phyloP scores from a whole-genome alignment of 495 filamentous ascomycete species.

The Xylaria nigripes region DNA sequence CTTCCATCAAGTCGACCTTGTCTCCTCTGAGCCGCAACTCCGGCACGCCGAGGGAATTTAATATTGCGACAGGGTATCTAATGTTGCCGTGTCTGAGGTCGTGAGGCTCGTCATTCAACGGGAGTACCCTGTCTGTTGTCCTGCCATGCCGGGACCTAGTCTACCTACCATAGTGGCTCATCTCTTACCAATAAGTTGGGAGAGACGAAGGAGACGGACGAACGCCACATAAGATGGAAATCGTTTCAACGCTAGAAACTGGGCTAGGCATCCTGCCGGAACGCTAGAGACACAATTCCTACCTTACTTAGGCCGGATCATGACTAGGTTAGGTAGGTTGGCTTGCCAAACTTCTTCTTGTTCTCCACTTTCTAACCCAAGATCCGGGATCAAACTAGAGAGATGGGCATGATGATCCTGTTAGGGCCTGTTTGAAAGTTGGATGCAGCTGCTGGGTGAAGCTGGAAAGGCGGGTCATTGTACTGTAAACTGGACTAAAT shows the following conservation, averaged over 20 bases:
- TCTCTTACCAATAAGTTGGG: not conserved
- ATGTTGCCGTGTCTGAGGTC: not conserved
- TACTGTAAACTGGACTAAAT: too few relatives aligned
- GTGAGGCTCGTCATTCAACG: constrained; percentile 12
- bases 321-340: not conserved
- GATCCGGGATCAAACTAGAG: constrained; percentile 1
- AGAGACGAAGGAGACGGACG: not conserved
- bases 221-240: constrained; percentile 4
- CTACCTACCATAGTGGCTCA: not conserved
- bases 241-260: not conserved
- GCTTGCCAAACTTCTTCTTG: not conserved
- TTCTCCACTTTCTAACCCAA: constrained; percentile 3
- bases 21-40: constrained; percentile 6
- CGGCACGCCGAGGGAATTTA: not conserved
- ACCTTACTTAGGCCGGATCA: not conserved
- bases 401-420: not conserved
- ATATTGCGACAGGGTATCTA: constrained; percentile 1
- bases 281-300: not conserved
- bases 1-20: not conserved
- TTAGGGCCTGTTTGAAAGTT: not conserved
- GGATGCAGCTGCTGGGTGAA: too few relatives aligned
- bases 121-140: not conserved
- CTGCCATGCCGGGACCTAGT: not conserved
- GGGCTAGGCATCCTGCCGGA: constrained; percentile 4
- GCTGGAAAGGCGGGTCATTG: too few relatives aligned